Conservation (phyloP, 2,329 filamentous ascomycete species). For the Tolypocladium nubicola region DNA sequence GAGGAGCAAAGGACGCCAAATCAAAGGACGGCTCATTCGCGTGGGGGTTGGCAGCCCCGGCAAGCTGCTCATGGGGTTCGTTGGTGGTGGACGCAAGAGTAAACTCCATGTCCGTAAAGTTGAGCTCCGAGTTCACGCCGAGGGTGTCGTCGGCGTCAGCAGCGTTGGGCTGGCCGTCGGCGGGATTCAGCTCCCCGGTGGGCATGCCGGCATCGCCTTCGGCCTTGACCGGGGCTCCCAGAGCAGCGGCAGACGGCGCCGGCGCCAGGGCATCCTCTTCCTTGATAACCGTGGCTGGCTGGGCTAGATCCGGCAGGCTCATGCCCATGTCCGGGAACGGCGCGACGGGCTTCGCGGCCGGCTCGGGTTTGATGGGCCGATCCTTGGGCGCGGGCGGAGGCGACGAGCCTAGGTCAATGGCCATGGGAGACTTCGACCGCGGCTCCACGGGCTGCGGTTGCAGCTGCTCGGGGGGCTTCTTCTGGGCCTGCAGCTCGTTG, state of each 20-base stretch:
- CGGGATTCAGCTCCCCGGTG: constrained; percentile 13
- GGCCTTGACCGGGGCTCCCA: constrained; percentile 7
- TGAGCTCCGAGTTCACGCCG: constrained; percentile 25
- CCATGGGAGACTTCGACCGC: constrained; percentile 23
- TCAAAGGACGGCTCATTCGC: constrained; percentile 32
- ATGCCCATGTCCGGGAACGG: constrained; percentile 48
- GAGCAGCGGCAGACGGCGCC: background rate
- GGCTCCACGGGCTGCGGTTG: constrained; percentile 20
- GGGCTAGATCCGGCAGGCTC: constrained; percentile 21
- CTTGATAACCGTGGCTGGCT: constrained; percentile 10
- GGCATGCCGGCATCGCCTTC: constrained; percentile 17
- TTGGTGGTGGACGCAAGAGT: constrained; percentile 34
- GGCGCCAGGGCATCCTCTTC: constrained; percentile 8
- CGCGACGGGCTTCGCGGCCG: constrained; percentile 32
- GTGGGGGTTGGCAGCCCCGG: constrained; percentile 3
- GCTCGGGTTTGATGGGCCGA: constrained; percentile 23
- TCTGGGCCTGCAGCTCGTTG: constrained; percentile 23
- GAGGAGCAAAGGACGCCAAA: constrained; percentile 29
- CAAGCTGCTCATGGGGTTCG: constrained; percentile 14
- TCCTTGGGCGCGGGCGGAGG: constrained; percentile 14
- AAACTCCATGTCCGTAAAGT: constrained; percentile 49
- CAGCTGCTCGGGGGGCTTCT: constrained; percentile 9
- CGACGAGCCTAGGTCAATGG: constrained; percentile 26
- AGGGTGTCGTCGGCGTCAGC: constrained; percentile 7
- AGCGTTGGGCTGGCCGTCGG: constrained; percentile 12